Percentiles rank a stretch among this genome's conserved stretches.
These are phyloP conservation scores for Stygiomarasmius scandens DNA, from an alignment of 1,284 basidiomycete species.

Conservation along the genomic window DNA sequence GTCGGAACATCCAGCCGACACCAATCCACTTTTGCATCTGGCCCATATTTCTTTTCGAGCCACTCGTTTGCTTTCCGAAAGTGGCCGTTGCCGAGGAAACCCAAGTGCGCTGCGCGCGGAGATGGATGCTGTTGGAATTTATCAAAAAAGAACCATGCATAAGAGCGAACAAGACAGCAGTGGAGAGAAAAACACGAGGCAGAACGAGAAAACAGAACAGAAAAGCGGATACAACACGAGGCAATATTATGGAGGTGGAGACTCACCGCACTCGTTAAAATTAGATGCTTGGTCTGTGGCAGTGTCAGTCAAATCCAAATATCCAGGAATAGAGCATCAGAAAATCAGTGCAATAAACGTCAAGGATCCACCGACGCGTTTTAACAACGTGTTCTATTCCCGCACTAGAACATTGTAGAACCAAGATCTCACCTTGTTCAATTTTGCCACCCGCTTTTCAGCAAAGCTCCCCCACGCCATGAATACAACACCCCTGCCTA, in stretches of 20 bases:
- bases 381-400: conserved; percentile 3
- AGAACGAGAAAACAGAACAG: background rate
- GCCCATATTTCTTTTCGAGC: conserved; percentile 76
- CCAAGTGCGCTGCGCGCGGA: conserved; percentile 78
- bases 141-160: background rate
- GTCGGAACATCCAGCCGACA: conserved; percentile 58
- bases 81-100: conserved; percentile 92
- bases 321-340: too few species aligned
- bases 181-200: conserved; percentile 1
- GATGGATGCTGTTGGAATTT: conserved; percentile 68
- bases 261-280: conserved; percentile 79
- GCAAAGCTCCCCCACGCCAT: conserved; percentile 92
- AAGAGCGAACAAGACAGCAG: conserved; percentile 16
- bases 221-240: conserved; percentile 15
- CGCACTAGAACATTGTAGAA: too few species aligned
- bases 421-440: conserved; percentile 77
- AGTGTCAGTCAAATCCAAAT: background rate
- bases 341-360: background rate
- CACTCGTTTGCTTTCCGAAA: conserved; percentile 87
- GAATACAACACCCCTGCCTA: conserved; percentile 80
- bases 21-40: conserved; percentile 78
- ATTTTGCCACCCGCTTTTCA: conserved; percentile 79
- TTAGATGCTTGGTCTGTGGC: conserved; percentile 78
- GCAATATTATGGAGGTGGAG: conserved; percentile 10
- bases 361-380: background rate